These are phyloP conservation scores for Xylariales sp. DNA, from an alignment of 2,329 filamentous ascomycete species.

Conservation along the genomic window DNA sequence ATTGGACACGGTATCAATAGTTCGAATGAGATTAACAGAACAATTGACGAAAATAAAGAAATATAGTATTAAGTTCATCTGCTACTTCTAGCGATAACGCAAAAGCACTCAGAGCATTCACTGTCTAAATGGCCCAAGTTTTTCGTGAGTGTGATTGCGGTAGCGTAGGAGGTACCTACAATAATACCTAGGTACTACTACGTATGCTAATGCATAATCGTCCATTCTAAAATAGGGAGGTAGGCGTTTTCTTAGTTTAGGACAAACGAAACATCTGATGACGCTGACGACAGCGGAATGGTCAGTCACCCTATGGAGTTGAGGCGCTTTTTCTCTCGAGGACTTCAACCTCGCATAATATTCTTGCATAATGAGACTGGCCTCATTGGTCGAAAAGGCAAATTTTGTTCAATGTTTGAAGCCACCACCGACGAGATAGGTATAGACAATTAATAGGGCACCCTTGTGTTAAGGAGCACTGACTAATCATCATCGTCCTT, in stretches of 20 bases:
- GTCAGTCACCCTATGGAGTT: background rate
- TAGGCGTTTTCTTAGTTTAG: conserved; percentile 20
- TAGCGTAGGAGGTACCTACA: no score
- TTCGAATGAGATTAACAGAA: no score
- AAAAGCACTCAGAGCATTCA: background rate
- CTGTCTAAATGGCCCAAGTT: background rate
- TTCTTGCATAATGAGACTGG: conserved; percentile 8
- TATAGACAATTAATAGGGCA: conserved; percentile 7
- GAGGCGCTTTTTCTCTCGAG: background rate
- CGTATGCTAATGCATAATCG: background rate
- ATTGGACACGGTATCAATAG: no score
- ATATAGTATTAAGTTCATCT: no score
- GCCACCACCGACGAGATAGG: background rate
- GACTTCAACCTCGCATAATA: background rate
- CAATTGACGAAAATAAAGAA: no score
- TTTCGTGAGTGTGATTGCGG: no score
- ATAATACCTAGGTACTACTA: background rate
- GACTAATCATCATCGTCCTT: conserved; percentile 23
- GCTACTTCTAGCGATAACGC: background rate
- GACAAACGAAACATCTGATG: conserved; percentile 20
- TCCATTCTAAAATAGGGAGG: conserved; percentile 21
- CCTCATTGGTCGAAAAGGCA: conserved; percentile 5
- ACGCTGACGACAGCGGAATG: conserved; percentile 25
- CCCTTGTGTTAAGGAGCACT: background rate
- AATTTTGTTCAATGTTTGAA: conserved; percentile 4